A percentile compares a stretch with the other conserved stretches of the same genome.
These are phyloP conservation scores for Pochonia chlamydosporia DNA, from an alignment of 2,329 filamentous ascomycete genomes.

Conservation along the genomic window DNA sequence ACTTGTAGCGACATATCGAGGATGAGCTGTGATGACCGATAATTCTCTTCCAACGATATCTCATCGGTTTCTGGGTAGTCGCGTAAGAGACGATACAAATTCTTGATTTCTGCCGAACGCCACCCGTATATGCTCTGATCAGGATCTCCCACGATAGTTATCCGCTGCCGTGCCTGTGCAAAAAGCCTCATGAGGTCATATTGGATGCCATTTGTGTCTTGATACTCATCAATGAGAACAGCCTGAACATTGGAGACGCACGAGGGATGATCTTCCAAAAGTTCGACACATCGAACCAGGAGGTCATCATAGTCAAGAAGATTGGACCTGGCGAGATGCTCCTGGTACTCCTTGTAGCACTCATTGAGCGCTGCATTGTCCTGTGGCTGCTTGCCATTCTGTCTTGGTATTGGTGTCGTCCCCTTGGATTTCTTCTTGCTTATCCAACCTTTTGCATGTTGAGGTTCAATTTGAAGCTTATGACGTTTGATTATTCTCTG, in stretches of 20 bases:
- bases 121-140: slow-evolving; percentile 98
- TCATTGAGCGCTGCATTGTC: slow-evolving; percentile 56
- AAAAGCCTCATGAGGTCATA: slow-evolving; percentile 91
- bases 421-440: slow-evolving; percentile 59
- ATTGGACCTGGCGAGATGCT: slow-evolving; percentile 67
- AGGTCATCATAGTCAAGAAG: slow-evolving; percentile 93
- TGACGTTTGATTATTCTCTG: slow-evolving; percentile 77
- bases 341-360: slow-evolving; percentile 72
- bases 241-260: slow-evolving; percentile 88
- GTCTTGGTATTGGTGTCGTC: slow-evolving; percentile 35
- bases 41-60: slow-evolving; percentile 87
- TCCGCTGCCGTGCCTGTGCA: slow-evolving; percentile 64
- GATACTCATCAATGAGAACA: slow-evolving; percentile 94
- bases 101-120: slow-evolving; percentile 86
- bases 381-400: slow-evolving; percentile 25
- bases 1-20: slow-evolving; percentile 73
- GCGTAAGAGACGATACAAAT: slow-evolving; percentile 70
- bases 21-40: slow-evolving; percentile 84
- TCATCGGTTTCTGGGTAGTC: slow-evolving; percentile 75
- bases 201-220: slow-evolving; percentile 93
- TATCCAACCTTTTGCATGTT: slow-evolving; percentile 68
- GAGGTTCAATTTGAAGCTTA: slow-evolving; percentile 62
- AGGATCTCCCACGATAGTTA: slow-evolving; percentile 93
- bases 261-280: slow-evolving; percentile 65
- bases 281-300: slow-evolving; percentile 72